A percentile compares a stretch with the other conserved stretches of the same genome.
phyloP scores from a whole-genome alignment of 257 asterid species.

The Rauvolfia tetraphylla region DNA sequence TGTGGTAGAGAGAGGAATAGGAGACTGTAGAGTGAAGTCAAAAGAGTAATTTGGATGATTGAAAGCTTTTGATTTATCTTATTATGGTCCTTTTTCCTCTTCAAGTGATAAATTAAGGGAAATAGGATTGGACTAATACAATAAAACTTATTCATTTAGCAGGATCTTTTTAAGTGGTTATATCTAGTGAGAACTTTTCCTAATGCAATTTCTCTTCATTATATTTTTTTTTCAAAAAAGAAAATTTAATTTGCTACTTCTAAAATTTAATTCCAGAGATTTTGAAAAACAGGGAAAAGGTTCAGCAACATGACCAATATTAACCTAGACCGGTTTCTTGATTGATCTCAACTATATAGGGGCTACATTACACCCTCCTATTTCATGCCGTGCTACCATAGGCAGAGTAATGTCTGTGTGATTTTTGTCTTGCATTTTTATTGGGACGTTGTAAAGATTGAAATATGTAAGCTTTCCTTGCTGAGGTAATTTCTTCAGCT shows the following conservation, averaged over 20 bases:
- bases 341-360: not conserved
- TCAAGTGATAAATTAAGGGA: not conserved
- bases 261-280: not conserved
- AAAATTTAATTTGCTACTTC: not conserved
- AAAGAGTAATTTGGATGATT: not conserved
- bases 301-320: not conserved
- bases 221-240: not conserved
- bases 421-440: not conserved
- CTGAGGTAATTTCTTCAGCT: not conserved
- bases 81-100: not conserved
- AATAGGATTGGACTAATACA: not conserved
- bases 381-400: not conserved
- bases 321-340: not conserved
- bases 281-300: not conserved
- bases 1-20: not conserved
- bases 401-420: not conserved
- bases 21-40: not conserved
- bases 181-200: not conserved
- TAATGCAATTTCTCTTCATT: not conserved
- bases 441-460: not conserved
- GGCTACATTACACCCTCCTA: not conserved
- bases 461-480: not conserved
- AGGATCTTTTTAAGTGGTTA: not conserved
- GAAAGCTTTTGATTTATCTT: not conserved
- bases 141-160: not conserved